Evolutionary conservation across 306 rosid species (phyloP).

Genomic region (Rosa rugosa): DNA sequence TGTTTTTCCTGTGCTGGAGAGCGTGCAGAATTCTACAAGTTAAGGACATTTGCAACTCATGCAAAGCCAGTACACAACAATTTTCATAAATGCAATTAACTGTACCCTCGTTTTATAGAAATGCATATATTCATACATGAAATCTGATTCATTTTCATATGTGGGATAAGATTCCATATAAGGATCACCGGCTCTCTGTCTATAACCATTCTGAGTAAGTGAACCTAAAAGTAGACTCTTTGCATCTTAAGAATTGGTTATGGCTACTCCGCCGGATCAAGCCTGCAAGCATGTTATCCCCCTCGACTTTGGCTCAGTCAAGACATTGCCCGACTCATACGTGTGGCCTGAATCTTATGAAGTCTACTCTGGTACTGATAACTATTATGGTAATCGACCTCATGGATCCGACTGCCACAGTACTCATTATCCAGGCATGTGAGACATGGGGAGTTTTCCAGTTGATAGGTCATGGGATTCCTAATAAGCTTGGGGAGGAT

Average conservation of each 20-base stretch:
- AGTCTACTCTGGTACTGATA: neutral
- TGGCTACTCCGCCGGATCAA: slow-evolving; percentile 16
- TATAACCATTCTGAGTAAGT: neutral
- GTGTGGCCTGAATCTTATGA: neutral
- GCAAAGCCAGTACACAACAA: neutral
- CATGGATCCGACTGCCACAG: neutral
- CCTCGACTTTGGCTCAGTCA: neutral
- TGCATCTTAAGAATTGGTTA: neutral
- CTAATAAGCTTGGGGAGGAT: neutral
- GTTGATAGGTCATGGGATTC: neutral
- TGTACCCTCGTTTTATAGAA: neutral
- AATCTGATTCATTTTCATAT: neutral
- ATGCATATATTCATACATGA: neutral
- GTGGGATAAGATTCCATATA: neutral
- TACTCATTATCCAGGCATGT: neutral
- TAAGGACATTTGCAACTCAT: neutral
- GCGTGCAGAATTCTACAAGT: neutral
- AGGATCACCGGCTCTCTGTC: neutral
- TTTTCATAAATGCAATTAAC: too few species aligned
- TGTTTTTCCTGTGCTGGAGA: neutral
- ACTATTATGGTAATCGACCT: neutral
- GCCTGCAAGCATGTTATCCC: neutral
- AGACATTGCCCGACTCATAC: neutral
- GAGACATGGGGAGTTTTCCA: slow-evolving; percentile 1
- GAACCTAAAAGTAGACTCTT: neutral